Base-by-base conservation (phyloP, 2,329 filamentous ascomycete genomes). In the Aspergillus sergii region DNA sequence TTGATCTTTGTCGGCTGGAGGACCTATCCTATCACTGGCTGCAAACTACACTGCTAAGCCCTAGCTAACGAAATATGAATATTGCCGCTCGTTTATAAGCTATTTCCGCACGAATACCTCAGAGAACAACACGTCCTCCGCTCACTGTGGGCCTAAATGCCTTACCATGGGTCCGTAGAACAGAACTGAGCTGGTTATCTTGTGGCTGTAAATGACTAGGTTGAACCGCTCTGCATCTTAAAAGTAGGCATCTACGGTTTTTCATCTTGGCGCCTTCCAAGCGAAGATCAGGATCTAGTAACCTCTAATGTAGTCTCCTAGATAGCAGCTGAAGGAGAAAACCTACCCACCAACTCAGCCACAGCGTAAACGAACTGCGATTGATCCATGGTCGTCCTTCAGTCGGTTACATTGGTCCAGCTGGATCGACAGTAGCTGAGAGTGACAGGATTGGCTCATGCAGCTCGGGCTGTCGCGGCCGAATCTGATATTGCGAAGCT, bases 401-500 rank as follows among this genome's bases (percentile, higher is more conserved):
- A 11, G n/a, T 23, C n/a, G 28, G 8, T n/a, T 39, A 55, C 30
- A 26, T 39, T 39, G 21, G n/a, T 28, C 48, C 28, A 34, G 48
- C 26, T 50, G 46, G 26, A 50, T 50, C 46, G 16, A 30, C 19
- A 34, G 28, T n/a, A 34, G 48, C 48, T 32, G 48, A 51, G 48
- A 51, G 30, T n/a, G 36, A 39, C 23, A 39, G 51, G 51, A 64
- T 51, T 61, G 62, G 62, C 43, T 57, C 28, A 57, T 39, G 36
- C 30, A 60, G 34, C 57, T 57, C 46, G n/a, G 58, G 26, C 26
- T 41, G 28, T 45, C 46, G 30, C 58, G 36, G 34, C 58, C 36
- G 58, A 54, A 59, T 53, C 28, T 59, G 58, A 43, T 59, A 59
- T 57, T 50, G 43, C 57, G 57, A 32, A n/a, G 54, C 63, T 62